phyloP scores from a whole-genome alignment of 169 alveolate species.

The Eimeria sp. region DNA sequence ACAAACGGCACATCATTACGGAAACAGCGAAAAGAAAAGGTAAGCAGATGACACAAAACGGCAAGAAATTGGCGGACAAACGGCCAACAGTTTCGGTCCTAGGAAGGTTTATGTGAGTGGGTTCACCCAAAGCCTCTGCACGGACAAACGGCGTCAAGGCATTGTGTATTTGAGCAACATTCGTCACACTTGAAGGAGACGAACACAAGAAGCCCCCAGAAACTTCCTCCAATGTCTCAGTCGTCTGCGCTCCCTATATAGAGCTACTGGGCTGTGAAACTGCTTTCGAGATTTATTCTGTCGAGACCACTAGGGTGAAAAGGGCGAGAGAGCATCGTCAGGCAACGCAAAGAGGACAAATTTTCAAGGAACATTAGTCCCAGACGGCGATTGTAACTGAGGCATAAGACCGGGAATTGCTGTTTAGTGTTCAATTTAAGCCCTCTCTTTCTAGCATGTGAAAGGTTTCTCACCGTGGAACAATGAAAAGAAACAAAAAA shows the following conservation, averaged over 20 bases:
- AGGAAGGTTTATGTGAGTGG: background rate
- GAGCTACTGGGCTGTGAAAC: background rate
- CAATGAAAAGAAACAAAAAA: background rate
- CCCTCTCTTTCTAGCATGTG: background rate
- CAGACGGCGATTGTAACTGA: background rate
- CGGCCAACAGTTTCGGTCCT: background rate
- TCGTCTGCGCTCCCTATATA: background rate
- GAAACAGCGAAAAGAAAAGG: background rate
- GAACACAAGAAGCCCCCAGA: background rate
- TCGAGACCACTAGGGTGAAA: background rate
- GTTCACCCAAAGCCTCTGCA: background rate
- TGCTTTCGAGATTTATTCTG: background rate
- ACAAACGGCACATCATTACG: background rate
- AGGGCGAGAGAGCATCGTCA: background rate
- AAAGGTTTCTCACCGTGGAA: background rate
- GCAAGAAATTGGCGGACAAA: background rate
- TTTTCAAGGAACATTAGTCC: background rate
- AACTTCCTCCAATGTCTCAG: background rate
- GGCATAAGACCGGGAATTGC: background rate
- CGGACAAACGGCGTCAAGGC: background rate
- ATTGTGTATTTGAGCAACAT: background rate
- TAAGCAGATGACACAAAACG: background rate
- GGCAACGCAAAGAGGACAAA: background rate
- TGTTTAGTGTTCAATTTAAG: background rate
- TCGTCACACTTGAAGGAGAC: background rate